Evolutionary conservation across 257 asterid species (phyloP), one percentile per base, ranked within the genome.

Genomic region (Primulina tabacum): DNA sequence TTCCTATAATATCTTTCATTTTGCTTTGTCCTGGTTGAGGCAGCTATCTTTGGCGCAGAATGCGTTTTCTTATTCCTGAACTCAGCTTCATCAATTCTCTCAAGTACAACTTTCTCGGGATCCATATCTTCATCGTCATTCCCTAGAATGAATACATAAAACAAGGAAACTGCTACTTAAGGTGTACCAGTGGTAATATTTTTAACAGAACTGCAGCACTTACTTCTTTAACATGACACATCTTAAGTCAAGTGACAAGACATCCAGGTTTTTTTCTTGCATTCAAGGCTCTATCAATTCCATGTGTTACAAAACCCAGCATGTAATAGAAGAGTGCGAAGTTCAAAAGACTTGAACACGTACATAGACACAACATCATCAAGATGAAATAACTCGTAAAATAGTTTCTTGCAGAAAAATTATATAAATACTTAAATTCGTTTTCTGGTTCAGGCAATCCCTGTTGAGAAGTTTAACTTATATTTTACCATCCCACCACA

Each of bases 31-130:
- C 30, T 0, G 62, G 71, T 62, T 24, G 80, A 65, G 73, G 73
- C 40, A 67, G 53, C 24, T 18, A 37, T 20, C 56, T 60, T 33
- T 18, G 73, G 18, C 16, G 21, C 68, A 33, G 29, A 37, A 40
- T 18, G n/a, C 17, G 57, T 65, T 26, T 18, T 60, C 26, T 40
- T n/a, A 8, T 65, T 70, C 73, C 30, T 64, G 63, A 73, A 69
- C 63, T 69, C 72, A 4, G 72, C 32, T 64, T 69, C 77, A 73
- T 70, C 77, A 43, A 65, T 21, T 21, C 24, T 21, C 24, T 21
- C 24, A 21, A 21, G 10, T 33, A 17, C 53, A 63, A 6, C 0
- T 34, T 55, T 32, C 28, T 69, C 69, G 16, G 30, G 20, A 8
- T 68, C 69, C 2, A 21, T 34, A 12, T 72, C 62, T 60, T 75